A percentile compares a stretch with the other conserved stretches of the same genome.
Conservation (phyloP, 1,139 yeast genomes). For the Geotrichum bryndzae region DNA sequence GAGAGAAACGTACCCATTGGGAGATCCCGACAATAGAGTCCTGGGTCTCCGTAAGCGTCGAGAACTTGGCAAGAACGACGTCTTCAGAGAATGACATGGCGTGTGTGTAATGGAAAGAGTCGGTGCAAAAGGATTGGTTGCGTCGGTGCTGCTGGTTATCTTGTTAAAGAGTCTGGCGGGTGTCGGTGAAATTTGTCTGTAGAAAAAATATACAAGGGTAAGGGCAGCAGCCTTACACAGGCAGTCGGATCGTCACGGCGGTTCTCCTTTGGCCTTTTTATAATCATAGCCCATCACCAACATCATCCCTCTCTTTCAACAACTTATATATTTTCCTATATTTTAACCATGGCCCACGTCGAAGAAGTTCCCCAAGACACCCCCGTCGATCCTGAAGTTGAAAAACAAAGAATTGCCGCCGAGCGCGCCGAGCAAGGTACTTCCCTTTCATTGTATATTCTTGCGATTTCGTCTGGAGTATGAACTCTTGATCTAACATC, state of each 20-base stretch:
- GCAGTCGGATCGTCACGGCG: background rate
- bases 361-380: slow-evolving; percentile 11
- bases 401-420: slow-evolving; percentile 20
- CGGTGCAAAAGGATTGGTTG: background rate
- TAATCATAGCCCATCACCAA: background rate
- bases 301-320: background rate
- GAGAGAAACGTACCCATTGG: slow-evolving; percentile 56
- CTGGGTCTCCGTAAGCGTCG: slow-evolving; percentile 65
- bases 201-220: background rate
- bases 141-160: background rate
- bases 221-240: background rate
- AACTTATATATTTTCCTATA: background rate
- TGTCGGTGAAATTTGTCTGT: background rate
- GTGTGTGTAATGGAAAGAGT: background rate
- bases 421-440: slow-evolving; percentile 22
- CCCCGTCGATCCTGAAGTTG: slow-evolving; percentile 12
- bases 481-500: background rate
- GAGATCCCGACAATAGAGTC: slow-evolving; percentile 78
- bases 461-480: background rate
- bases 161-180: background rate
- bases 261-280: background rate
- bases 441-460: background rate
- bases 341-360: slow-evolving; percentile 4
- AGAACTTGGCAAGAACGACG: slow-evolving; percentile 50
- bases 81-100: slow-evolving; percentile 59